Conservation (phyloP, 768 basidiomycete genomes). For the Boletus pseudopeckii region DNA sequence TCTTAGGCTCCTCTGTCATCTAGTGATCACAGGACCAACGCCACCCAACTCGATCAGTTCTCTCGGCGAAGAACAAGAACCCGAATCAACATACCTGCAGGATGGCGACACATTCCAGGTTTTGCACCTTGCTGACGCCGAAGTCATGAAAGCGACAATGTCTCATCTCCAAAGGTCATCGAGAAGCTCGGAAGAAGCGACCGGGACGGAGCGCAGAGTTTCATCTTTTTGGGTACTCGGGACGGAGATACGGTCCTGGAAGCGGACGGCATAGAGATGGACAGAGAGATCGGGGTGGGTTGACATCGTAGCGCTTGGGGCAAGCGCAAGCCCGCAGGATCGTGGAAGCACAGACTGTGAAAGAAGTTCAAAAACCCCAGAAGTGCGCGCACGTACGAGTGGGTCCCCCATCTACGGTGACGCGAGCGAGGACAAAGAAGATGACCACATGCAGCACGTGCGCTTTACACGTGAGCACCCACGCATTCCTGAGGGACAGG, state of each 20-base stretch:
- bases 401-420: conserved; percentile 43
- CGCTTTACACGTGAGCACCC: conserved; percentile 39
- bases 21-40: conserved; percentile 15
- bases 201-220: conserved; percentile 60
- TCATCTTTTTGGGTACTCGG: conserved; percentile 71
- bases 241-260: conserved; percentile 48
- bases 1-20: conserved; percentile 25
- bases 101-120: background rate
- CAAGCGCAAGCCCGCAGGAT: conserved; percentile 60
- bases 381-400: conserved; percentile 37
- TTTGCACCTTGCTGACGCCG: conserved; percentile 31
- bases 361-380: conserved; percentile 49
- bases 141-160: conserved; percentile 52
- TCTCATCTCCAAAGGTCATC: conserved; percentile 52
- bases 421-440: conserved; percentile 58
- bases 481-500: conserved; percentile 36
- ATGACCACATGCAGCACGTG: conserved; percentile 35
- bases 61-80: conserved; percentile 49
- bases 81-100: conserved; percentile 35
- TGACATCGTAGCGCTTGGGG: conserved; percentile 40
- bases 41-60: conserved; percentile 37
- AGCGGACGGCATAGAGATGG: conserved; percentile 46
- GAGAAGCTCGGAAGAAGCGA: conserved; percentile 71
- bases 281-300: conserved; percentile 46
- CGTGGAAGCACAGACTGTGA: conserved; percentile 39